A percentile compares a stretch with the other conserved stretches of the same genome.
phyloP scores from a whole-genome alignment of 345 rosid genomes.

The Lepidium sativum region DNA sequence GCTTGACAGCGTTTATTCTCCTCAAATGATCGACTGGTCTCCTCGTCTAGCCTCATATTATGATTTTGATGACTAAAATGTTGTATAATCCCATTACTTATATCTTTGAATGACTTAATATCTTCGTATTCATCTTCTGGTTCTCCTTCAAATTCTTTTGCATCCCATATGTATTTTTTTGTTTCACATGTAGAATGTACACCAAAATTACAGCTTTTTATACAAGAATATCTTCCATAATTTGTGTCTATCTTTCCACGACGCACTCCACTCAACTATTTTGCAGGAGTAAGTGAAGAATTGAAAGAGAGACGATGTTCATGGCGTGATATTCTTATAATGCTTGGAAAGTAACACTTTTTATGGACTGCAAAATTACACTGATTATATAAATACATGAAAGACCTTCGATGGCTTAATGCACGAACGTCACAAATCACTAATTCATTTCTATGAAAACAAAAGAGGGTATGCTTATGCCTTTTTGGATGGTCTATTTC shows the following conservation, averaged over 20 bases:
- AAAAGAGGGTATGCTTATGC: constrained; percentile 1
- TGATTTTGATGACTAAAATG: constrained; percentile 12
- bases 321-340: constrained; percentile 6
- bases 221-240: constrained; percentile 12
- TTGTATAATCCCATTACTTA: neutral
- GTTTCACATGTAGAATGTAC: constrained; percentile 20
- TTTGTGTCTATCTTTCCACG: neutral
- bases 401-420: neutral
- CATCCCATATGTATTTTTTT: constrained; percentile 10
- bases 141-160: neutral
- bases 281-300: neutral
- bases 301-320: neutral
- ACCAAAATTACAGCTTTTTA: neutral
- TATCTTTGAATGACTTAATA: neutral
- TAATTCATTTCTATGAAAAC: neutral
- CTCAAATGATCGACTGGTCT: neutral
- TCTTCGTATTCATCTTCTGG: neutral
- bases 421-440: neutral
- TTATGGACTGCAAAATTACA: constrained; percentile 1
- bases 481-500: neutral
- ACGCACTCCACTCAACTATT: constrained; percentile 13
- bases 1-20: neutral
- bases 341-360: neutral
- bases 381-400: neutral
- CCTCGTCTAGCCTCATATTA: neutral